Conservation (phyloP, 192 early-diverging fungal species). For the Phlyctochytrium arcticum region DNA sequence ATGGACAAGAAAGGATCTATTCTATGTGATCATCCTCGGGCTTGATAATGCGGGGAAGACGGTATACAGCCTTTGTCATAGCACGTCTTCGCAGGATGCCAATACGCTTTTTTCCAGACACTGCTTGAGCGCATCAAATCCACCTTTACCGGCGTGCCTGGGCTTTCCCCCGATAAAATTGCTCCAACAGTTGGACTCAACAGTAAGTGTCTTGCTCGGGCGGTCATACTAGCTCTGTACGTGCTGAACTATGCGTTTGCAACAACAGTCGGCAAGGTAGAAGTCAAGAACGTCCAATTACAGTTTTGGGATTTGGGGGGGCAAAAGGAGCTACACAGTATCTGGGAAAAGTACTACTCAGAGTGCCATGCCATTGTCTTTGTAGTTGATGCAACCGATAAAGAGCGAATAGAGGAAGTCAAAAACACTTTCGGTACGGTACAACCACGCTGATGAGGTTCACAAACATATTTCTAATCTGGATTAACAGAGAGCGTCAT, state of each 20-base stretch:
- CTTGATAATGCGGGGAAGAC: constrained; percentile 98
- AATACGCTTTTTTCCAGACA: constrained; percentile 66
- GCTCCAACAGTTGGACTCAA: constrained; percentile 93
- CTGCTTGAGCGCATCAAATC: constrained; percentile 87
- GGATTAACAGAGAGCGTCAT: constrained; percentile 65
- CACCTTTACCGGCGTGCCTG: constrained; percentile 63
- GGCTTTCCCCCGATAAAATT: constrained; percentile 85
- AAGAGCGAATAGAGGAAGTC: constrained; percentile 76
- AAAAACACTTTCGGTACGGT: constrained; percentile 66
- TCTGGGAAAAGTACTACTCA: constrained; percentile 92
- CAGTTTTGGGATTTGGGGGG: constrained; percentile 97
- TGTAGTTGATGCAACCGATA: constrained; percentile 85
- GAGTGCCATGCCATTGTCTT: constrained; percentile 93
- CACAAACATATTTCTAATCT: neutral
- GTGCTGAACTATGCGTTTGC: no score
- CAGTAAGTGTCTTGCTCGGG: constrained; percentile 44
- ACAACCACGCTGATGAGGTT: neutral
- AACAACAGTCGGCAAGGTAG: constrained; percentile 71
- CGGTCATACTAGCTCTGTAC: no score
- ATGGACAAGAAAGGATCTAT: constrained; percentile 85
- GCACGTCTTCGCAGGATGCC: no score
- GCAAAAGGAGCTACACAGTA: constrained; percentile 76
- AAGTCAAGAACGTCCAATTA: constrained; percentile 61
- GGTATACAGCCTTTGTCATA: no score
- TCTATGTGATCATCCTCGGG: constrained; percentile 92